These are phyloP conservation scores for Silene conica DNA, from an alignment of 148 eudicot species.

Conservation along the genomic window DNA sequence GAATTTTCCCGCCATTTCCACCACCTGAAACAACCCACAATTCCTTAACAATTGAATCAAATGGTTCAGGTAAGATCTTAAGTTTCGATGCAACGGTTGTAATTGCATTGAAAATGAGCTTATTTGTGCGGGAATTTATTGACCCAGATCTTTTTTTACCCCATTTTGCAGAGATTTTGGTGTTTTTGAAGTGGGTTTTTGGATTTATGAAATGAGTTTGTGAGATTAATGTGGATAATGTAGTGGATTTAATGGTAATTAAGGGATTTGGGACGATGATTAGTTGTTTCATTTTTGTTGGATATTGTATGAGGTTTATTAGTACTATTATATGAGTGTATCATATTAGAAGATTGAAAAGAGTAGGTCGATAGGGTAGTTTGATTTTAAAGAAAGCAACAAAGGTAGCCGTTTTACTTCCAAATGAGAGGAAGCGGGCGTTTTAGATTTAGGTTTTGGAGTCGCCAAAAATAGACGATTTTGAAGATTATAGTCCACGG, in stretches of 20 bases:
- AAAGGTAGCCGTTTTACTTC: no score
- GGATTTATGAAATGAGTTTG: slow-evolving; percentile 13
- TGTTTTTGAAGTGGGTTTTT: slow-evolving; percentile 31
- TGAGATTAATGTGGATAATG: slow-evolving; percentile 2
- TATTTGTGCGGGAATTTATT: slow-evolving; percentile 27
- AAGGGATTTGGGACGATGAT: slow-evolving; percentile 11
- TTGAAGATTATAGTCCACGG: no score
- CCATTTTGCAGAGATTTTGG: slow-evolving; percentile 36
- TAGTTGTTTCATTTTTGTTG: slow-evolving; percentile 7
- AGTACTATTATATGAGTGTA: no score
- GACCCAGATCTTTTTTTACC: slow-evolving; percentile 43
- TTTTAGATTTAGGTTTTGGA: no score
- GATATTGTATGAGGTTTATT: not conserved
- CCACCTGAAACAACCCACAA: slow-evolving; percentile 30
- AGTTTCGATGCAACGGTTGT: slow-evolving; percentile 47
- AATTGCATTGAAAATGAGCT: slow-evolving; percentile 39
- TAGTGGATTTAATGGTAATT: slow-evolving; percentile 15
- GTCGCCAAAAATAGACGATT: no score
- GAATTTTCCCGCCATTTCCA: slow-evolving; percentile 51
- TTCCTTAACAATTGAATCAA: slow-evolving; percentile 41
- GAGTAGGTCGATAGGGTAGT: no score
- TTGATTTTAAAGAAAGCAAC: no score
- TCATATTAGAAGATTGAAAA: no score
- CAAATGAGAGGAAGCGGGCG: no score
- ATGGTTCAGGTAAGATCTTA: slow-evolving; percentile 59